Evolutionary conservation across 352 stramenopile genomes (phyloP).

Genomic region (Phytopythium aichiense): DNA sequence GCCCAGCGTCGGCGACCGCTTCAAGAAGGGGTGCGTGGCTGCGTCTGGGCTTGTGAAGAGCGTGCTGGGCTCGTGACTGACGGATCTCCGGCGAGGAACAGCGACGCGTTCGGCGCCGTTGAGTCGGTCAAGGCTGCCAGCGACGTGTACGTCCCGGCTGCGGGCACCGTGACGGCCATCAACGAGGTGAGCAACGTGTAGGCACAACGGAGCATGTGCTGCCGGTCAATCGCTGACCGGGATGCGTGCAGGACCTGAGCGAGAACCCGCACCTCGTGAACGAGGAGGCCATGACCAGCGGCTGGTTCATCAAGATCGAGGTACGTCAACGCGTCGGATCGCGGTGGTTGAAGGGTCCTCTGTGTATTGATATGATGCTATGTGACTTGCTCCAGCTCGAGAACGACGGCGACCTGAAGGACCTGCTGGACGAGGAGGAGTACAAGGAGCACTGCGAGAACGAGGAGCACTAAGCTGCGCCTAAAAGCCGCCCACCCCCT

Average conservation of each 20-base stretch:
- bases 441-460: conserved; percentile 88
- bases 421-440: conserved; percentile 73
- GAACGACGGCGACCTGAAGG: conserved; percentile 64
- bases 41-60: background rate
- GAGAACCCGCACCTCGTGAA: conserved; percentile 87
- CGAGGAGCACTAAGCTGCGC: conserved; percentile 58
- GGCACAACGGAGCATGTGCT: background rate
- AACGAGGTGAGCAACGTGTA: conserved; percentile 78
- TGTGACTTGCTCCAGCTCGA: conserved; percentile 32
- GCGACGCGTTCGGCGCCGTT: conserved; percentile 94
- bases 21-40: conserved; percentile 86
- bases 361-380: background rate
- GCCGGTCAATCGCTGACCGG: conserved; percentile 7
- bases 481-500: background rate
- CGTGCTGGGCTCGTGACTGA: background rate
- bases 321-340: conserved; percentile 22
- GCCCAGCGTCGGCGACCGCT: conserved; percentile 91
- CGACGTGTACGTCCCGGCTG: conserved; percentile 95
- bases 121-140: conserved; percentile 99
- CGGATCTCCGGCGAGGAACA: conserved; percentile 14
- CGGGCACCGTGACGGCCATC: conserved; percentile 90
- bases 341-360: background rate
- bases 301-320: conserved; percentile 91
- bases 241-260: conserved; percentile 48
- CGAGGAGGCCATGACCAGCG: conserved; percentile 75